Evolutionary conservation across 1,284 basidiomycete genomes (phyloP), one percentile per base, ranked within the genome.

Genomic region (Crepidotus sp.): DNA sequence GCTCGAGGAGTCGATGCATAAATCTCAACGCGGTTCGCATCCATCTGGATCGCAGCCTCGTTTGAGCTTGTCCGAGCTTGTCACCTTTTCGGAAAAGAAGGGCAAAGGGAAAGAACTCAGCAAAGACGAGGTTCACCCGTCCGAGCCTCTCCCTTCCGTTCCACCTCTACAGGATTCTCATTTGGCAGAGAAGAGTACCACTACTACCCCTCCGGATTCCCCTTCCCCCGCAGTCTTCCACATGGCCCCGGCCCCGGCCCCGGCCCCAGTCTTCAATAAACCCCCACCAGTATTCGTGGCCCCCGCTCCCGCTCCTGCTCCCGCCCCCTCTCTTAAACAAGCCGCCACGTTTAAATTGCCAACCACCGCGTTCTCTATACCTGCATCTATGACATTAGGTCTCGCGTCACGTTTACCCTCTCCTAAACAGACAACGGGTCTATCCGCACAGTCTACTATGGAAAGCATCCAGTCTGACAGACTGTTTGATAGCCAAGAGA

Each of bases 171-270:
- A 33, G 13, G 30, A 33, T 7, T 13, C 9, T 4, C 17, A 27
- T 31, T 18, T 27, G 11, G 36, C 8, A 7, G 31, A 51, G 15
- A 55, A 60, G 36, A 66, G 62, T 36, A 61, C 64, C 3, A 74
- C 77, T 6, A 79, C 76, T 13, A 80, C 79, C 8, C 77, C 79
- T 30, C 72, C 76, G 4, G 61, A 74, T 49, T 77, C 80, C 6
- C 76, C 76, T 7, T 70, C 74, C 15, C 54, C 60, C 3, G 50
- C 54, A 3, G 58, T 55, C 30, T 66, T 71, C 52, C 54, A 50
- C 24, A 57, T 62, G 19, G 69, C 67, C 5, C 49, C 59, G 10
- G 67, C 57, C 6, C 69, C 71, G 19, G 69, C 67, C 5, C 49
- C 59, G 10, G 67, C 57, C 6, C 69, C 71, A 2, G 74, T 80